Evolutionary conservation across 2,329 filamentous ascomycete species (phyloP).

Genomic region (Cladosporium oxysporum): DNA sequence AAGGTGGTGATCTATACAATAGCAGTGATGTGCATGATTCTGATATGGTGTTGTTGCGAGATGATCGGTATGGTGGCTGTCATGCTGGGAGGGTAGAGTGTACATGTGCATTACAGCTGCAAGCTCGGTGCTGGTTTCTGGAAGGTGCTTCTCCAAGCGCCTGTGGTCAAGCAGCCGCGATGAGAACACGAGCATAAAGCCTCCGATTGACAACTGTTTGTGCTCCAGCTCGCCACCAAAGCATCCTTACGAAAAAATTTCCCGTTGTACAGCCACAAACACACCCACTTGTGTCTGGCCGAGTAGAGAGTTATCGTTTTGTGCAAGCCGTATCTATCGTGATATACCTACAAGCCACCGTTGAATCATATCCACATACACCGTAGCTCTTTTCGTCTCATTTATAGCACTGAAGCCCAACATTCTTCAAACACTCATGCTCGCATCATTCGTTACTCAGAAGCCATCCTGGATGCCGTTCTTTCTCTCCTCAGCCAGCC

Average conservation of each 20-base stretch:
- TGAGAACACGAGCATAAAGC: background rate
- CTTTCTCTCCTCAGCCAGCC: slow-evolving; percentile 50
- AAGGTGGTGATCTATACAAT: background rate
- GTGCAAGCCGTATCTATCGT: background rate
- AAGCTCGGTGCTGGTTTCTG: background rate
- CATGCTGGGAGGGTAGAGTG: background rate
- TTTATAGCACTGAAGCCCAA: background rate
- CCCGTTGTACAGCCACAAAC: background rate
- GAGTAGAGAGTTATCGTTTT: background rate
- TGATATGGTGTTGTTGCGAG: background rate
- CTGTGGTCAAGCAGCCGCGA: background rate
- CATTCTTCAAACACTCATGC: background rate
- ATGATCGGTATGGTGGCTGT: background rate
- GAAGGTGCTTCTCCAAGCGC: background rate
- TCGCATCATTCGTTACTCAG: slow-evolving; percentile 32
- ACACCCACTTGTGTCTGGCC: background rate
- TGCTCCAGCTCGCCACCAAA: background rate
- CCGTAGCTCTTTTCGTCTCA: background rate
- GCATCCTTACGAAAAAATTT: background rate
- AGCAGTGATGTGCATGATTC: background rate
- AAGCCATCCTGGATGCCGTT: slow-evolving; percentile 55
- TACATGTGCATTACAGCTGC: background rate
- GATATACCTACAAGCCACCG: background rate
- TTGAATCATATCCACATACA: background rate
- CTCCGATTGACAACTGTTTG: background rate